These are phyloP conservation scores for Leccinum aurantiacum DNA, from an alignment of 768 basidiomycete genomes.

Conservation along the genomic window DNA sequence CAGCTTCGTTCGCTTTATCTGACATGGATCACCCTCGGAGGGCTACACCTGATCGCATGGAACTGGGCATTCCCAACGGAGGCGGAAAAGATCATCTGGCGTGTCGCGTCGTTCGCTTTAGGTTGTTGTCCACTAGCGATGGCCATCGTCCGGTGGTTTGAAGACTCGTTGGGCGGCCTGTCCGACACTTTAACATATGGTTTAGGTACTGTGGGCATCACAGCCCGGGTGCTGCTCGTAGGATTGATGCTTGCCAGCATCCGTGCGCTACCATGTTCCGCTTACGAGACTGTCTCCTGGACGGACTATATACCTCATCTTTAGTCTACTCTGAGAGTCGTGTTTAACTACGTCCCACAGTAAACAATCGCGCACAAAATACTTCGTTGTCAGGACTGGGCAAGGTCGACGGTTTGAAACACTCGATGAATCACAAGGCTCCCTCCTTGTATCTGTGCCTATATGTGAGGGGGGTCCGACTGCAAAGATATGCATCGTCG, in stretches of 20 bases:
- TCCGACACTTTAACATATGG: background rate
- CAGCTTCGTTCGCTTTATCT: background rate
- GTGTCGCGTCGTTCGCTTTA: background rate
- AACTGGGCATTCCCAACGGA: background rate
- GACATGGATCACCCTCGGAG: background rate
- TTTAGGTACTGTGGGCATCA: background rate
- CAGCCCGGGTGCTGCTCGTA: background rate
- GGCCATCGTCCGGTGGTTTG: background rate
- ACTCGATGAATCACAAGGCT: background rate
- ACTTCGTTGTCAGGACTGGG: background rate
- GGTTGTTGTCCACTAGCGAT: background rate
- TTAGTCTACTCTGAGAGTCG: background rate
- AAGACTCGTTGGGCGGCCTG: background rate
- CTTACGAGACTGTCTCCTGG: constrained; percentile 3
- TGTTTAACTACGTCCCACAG: background rate
- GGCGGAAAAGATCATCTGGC: background rate
- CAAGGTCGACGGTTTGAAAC: background rate
- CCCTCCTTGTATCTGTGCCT: background rate
- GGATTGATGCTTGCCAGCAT: constrained; percentile 6
- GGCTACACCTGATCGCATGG: constrained; percentile 4
- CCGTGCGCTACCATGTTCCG: background rate
- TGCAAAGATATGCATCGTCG: background rate
- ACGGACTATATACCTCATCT: constrained; percentile 2
- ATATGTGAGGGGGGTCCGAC: background rate
- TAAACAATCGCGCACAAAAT: background rate